These are phyloP conservation scores for Cystobasidium tubakii DNA, from an alignment of 768 basidiomycete genomes.

Conservation along the genomic window DNA sequence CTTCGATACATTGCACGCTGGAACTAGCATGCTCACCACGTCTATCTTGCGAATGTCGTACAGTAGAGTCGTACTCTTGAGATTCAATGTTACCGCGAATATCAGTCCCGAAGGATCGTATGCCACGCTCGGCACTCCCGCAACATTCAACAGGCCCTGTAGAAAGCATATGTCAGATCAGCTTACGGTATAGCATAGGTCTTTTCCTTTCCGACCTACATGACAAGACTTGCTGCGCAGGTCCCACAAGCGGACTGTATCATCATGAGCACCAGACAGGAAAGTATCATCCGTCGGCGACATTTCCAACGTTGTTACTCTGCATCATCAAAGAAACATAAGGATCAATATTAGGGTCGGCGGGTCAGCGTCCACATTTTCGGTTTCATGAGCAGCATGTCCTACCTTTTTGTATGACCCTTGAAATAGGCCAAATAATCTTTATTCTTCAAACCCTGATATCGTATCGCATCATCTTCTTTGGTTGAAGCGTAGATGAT, in stretches of 20 bases:
- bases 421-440: constrained; percentile 92
- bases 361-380: too few species aligned
- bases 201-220: too few species aligned
- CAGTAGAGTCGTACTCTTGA: constrained; percentile 71
- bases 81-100: constrained; percentile 79
- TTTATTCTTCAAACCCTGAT: constrained; percentile 93
- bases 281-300: constrained; percentile 91
- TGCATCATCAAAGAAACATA: constrained; percentile 39
- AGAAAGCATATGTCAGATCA: background rate
- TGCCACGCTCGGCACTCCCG: constrained; percentile 66
- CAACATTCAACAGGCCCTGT: constrained; percentile 64
- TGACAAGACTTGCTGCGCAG: constrained; percentile 59
- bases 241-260: constrained; percentile 94
- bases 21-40: constrained; percentile 52
- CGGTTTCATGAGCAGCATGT: too few species aligned
- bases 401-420: constrained; percentile 70
- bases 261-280: constrained; percentile 89
- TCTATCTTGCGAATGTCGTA: constrained; percentile 83
- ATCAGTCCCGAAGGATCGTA: constrained; percentile 77
- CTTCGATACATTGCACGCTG: too few species aligned
- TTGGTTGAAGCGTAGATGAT: constrained; percentile 90
- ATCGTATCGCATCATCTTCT: constrained; percentile 83
- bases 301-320: constrained; percentile 82
- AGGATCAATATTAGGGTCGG: background rate
- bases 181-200: constrained; percentile 35